A percentile compares a stretch with the other conserved stretches of the same genome.
These are phyloP conservation scores for Tilletia caries DNA, from an alignment of 1,284 basidiomycete genomes.

Conservation along the genomic window DNA sequence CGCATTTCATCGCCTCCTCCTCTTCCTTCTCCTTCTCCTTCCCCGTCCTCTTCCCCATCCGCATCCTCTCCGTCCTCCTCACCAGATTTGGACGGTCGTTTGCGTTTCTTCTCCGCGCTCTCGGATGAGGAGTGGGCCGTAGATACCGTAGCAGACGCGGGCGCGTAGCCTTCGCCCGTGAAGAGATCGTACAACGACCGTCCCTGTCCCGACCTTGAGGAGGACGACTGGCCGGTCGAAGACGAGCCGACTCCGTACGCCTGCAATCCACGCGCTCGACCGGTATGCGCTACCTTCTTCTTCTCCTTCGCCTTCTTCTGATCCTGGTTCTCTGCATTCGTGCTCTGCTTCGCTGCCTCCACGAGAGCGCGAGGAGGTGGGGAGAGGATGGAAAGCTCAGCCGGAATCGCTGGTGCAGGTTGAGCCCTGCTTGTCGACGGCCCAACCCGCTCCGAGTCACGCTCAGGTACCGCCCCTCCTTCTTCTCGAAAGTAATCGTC, in stretches of 20 bases:
- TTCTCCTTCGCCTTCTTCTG: background rate
- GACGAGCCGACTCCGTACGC: background rate
- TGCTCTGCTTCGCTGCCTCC: background rate
- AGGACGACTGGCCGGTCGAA: background rate
- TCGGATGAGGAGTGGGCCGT: background rate
- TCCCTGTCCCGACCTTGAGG: conserved; percentile 7
- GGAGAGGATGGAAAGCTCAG: background rate
- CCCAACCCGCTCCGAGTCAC: background rate
- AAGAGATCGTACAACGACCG: conserved; percentile 25
- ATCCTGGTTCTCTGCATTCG: background rate
- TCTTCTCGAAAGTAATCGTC: conserved; percentile 20
- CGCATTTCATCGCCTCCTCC: too few relatives aligned
- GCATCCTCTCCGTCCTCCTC: conserved; percentile 14
- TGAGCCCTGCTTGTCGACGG: background rate
- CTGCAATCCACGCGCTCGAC: background rate
- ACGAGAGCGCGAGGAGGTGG: too few relatives aligned
- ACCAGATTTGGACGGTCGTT: background rate
- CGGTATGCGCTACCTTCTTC: background rate
- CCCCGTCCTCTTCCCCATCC: background rate
- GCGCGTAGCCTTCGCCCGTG: conserved; percentile 25
- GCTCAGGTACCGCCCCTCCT: conserved; percentile 20
- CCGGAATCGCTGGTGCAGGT: background rate
- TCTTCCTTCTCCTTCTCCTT: background rate
- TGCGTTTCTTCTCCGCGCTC: conserved; percentile 12
- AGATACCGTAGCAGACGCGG: background rate